These are phyloP conservation scores for Rhododendron henanense DNA, from an alignment of 148 eudicot species.

Conservation along the genomic window DNA sequence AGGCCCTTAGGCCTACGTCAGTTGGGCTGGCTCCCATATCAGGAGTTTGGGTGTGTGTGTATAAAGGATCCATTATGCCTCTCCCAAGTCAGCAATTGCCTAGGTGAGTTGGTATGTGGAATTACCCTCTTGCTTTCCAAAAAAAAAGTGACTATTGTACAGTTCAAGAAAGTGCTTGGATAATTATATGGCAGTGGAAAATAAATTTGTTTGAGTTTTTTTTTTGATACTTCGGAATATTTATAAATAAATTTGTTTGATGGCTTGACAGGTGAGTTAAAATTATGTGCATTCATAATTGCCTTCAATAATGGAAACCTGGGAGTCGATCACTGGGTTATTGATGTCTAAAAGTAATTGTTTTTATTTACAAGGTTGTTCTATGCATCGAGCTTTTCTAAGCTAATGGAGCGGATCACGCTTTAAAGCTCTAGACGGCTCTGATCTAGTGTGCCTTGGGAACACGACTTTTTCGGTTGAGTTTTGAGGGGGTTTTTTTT, in stretches of 20 bases:
- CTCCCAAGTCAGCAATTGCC: too few relatives aligned
- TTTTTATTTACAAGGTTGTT: not conserved
- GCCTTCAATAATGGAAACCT: too few relatives aligned
- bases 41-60: too few relatives aligned
- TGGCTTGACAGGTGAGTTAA: not conserved
- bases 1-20: too few relatives aligned
- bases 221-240: too few relatives aligned
- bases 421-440: not conserved
- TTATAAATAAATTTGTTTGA: not conserved
- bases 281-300: not conserved
- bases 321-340: not conserved
- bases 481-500: too few relatives aligned
- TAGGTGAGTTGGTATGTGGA: too few relatives aligned
- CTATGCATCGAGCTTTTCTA: not conserved
- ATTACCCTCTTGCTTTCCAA: too few relatives aligned
- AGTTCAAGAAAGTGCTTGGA: not conserved
- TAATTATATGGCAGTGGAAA: not conserved
- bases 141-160: not conserved
- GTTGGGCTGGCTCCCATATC: too few relatives aligned
- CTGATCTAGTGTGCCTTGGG: not conserved
- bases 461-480: too few relatives aligned
- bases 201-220: not conserved
- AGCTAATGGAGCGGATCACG: too few relatives aligned
- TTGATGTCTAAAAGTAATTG: not conserved
- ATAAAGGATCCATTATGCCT: too few relatives aligned